Evolutionary conservation across 495 filamentous ascomycete genomes (phyloP).

Genomic region (Talaromyces liani): DNA sequence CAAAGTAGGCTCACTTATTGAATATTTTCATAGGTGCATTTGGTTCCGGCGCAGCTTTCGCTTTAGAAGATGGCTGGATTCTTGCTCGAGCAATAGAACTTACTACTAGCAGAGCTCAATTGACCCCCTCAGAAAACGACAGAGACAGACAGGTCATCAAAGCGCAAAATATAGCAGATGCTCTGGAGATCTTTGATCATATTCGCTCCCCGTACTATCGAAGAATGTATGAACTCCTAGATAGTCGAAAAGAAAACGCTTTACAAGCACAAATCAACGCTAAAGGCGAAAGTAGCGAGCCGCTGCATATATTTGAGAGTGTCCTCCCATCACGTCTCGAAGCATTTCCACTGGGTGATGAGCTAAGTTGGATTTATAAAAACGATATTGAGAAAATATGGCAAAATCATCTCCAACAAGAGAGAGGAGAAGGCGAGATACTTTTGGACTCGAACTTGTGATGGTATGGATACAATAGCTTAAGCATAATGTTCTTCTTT

Average conservation of each 20-base stretch:
- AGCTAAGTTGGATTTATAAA: slow-evolving; percentile 35
- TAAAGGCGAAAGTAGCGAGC: not conserved
- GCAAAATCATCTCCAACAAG: slow-evolving; percentile 16
- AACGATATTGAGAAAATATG: slow-evolving; percentile 36
- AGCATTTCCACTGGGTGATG: slow-evolving; percentile 4
- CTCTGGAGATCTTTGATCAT: slow-evolving; percentile 32
- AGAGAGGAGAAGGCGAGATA: not conserved
- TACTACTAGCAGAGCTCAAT: slow-evolving; percentile 8
- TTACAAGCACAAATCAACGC: slow-evolving; percentile 14
- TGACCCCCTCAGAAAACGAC: slow-evolving; percentile 11
- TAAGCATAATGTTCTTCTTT: no score
- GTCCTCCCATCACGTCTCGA: slow-evolving; percentile 25
- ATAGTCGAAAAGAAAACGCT: slow-evolving; percentile 16
- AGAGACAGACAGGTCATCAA: not conserved
- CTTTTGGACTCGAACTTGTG: not conserved
- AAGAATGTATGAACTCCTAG: slow-evolving; percentile 30
- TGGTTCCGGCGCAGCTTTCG: slow-evolving; percentile 44
- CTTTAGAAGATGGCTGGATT: slow-evolving; percentile 44
- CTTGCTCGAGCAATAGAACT: slow-evolving; percentile 35
- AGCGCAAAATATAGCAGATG: slow-evolving; percentile 12
- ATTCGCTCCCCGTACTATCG: slow-evolving; percentile 40
- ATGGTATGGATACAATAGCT: not conserved
- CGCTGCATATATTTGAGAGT: slow-evolving; percentile 19
- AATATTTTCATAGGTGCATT: slow-evolving; percentile 24
- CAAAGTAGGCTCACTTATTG: not conserved